phyloP scores from a whole-genome alignment of 164 flowering plant genomes.

The Kalanchoe fedtschenkoi region DNA sequence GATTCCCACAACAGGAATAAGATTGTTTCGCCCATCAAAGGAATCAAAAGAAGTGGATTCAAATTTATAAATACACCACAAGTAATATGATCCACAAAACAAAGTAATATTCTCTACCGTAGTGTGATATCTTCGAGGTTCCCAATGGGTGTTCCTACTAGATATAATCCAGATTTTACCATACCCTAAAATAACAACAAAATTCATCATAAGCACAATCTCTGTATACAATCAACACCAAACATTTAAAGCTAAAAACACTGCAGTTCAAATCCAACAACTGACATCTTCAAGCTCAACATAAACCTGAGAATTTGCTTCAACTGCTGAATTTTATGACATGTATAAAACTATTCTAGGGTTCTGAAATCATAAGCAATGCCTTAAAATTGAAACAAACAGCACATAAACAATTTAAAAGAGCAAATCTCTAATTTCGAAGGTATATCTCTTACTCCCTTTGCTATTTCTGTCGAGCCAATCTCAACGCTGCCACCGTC shows the following conservation, averaged over 20 bases:
- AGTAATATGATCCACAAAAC: neutral
- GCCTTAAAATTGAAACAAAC: neutral
- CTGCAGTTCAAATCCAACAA: too few species aligned
- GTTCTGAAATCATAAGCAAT: neutral
- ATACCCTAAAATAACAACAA: constrained; percentile 31
- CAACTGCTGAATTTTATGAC: too few species aligned
- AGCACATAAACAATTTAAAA: neutral
- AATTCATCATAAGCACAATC: neutral
- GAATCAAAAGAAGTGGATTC: too few species aligned
- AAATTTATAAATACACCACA: neutral
- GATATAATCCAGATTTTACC: constrained; percentile 72
- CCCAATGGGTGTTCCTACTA: constrained; percentile 95
- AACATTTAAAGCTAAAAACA: neutral
- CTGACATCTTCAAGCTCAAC: too few species aligned
- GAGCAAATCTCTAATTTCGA: neutral
- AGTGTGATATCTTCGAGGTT: constrained; percentile 84
- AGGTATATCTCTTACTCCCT: neutral
- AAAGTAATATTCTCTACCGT: constrained; percentile 14
- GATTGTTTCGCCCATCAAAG: too few species aligned
- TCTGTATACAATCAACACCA: neutral
- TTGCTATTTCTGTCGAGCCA: neutral
- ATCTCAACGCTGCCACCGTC: neutral
- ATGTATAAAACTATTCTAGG: too few species aligned
- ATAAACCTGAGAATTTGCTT: too few species aligned
- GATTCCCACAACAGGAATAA: neutral